Evolutionary conservation across 805 yeast genomes (phyloP).

Genomic region (Nadsonia fulvescens): DNA sequence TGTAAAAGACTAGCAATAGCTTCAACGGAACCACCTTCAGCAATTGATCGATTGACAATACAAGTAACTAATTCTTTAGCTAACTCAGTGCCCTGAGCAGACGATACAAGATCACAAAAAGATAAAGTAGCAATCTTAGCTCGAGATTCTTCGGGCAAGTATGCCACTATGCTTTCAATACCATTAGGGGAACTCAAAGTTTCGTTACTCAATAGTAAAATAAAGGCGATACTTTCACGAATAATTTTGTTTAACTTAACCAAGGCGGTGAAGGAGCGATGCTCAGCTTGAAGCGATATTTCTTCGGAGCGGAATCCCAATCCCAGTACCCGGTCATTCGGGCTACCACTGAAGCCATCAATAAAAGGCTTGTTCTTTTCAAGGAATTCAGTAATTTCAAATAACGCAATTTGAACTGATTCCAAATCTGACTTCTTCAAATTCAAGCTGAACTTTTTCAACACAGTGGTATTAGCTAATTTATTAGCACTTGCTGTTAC

Average conservation of each 20-base stretch:
- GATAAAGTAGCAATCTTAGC: conserved; percentile 44
- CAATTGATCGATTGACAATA: conserved; percentile 71
- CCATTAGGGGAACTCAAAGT: conserved; percentile 21
- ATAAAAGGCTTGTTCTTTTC: conserved; percentile 26
- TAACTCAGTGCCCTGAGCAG: conserved; percentile 40
- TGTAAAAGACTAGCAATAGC: conserved; percentile 73
- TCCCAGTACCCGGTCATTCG: conserved; percentile 16
- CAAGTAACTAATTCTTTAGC: conserved; percentile 79
- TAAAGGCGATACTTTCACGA: conserved; percentile 80
- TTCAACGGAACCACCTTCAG: conserved; percentile 87
- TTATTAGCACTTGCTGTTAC: conserved; percentile 1
- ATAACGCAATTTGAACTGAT: conserved; percentile 15
- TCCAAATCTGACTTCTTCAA: conserved; percentile 12
- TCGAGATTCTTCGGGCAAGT: conserved; percentile 50
- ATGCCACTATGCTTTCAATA: conserved; percentile 52
- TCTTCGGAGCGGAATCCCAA: conserved; percentile 16
- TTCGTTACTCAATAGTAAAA: conserved; percentile 68
- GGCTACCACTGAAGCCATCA: conserved; percentile 22
- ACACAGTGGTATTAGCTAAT: not conserved
- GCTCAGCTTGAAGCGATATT: conserved; percentile 54
- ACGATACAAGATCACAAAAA: conserved; percentile 64
- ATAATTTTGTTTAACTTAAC: conserved; percentile 56
- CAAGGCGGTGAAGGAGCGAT: conserved; percentile 66
- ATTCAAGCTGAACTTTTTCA: conserved; percentile 8
- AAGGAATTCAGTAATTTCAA: conserved; percentile 21